phyloP scores from a whole-genome alignment of 192 early-diverging fungal genomes.

The Irineochytrium annulatum region DNA sequence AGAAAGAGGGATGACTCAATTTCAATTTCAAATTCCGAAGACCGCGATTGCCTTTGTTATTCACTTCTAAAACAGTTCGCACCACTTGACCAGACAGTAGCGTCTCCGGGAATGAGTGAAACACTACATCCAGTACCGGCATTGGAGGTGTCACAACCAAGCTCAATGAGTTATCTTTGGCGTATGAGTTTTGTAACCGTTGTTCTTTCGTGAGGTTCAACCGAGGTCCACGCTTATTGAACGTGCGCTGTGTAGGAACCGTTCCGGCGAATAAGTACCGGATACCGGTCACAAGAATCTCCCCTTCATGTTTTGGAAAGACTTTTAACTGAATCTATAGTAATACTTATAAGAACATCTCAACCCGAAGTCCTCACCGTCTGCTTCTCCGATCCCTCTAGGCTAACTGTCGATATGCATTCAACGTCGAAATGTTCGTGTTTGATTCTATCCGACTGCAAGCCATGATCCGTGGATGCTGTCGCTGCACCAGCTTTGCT shows the following conservation, averaged over 20 bases:
- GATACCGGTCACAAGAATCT: constrained; percentile 68
- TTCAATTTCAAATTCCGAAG: constrained; percentile 68
- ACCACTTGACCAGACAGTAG: constrained; percentile 82
- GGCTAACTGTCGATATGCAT: constrained; percentile 39
- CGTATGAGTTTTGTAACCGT: constrained; percentile 47
- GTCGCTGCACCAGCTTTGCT: background rate
- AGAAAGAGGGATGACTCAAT: constrained; percentile 84
- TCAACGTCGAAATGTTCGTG: constrained; percentile 59
- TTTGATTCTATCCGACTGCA: constrained; percentile 24
- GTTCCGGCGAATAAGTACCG: constrained; percentile 74
- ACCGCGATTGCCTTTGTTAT: constrained; percentile 76
- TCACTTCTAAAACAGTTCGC: constrained; percentile 67
- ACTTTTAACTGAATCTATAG: constrained; percentile 64
- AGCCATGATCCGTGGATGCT: constrained; percentile 17
- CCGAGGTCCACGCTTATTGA: constrained; percentile 65
- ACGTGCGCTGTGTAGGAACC: constrained; percentile 64
- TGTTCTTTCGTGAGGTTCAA: constrained; percentile 76
- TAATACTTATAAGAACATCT: background rate
- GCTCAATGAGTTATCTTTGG: constrained; percentile 66
- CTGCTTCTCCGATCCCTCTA: constrained; percentile 49
- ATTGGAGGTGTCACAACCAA: constrained; percentile 74
- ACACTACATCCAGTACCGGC: constrained; percentile 76
- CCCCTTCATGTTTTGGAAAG: constrained; percentile 70
- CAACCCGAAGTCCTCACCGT: constrained; percentile 22
- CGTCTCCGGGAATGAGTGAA: constrained; percentile 72